Base-by-base conservation (phyloP, 2,329 filamentous ascomycete genomes). In the Aspergillus japonicus region DNA sequence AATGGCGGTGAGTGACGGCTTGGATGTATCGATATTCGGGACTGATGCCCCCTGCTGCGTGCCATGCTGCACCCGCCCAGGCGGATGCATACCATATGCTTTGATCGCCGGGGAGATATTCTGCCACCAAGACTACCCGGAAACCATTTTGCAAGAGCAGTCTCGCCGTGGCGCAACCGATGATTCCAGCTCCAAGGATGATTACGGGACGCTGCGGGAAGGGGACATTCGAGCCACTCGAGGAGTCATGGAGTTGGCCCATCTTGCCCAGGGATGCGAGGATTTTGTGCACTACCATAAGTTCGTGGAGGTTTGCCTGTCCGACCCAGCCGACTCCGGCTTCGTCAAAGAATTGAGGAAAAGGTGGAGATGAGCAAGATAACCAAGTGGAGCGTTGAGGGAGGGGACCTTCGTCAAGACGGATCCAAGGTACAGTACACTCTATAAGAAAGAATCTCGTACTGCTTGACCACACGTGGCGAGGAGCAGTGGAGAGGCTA, bases 51-150 rank as follows among this genome's bases (percentile, higher is more conserved):
- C 71, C 71, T 1, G 74, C 74, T 3, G 74, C 69, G 64, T 77
- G 74, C 74, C 74, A 77, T 56, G 74, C 74, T 8, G 74, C 74
- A 10, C 74, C 74, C 11, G 73, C 74, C 74, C 74, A 77, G 14
- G 74, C 74, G 5, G 74, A 77, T 19, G 74, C 74, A 60, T 76
- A 77, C 44, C 67, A 64, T 16, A 76, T 73, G 55, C 68, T 67
- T 54, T 75, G 66, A 50, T 77, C 74, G 10, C 74, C 74, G 0
- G 74, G 74, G 7, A 77, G 63, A 58, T 70, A 75, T 56, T 77
- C 73, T 0, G 73, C 74, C 5, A 77, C 73, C 31, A 77, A 39
- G 5, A 68, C 65, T 5, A 76, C 74, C 5, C 68, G 62, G 44
- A 77, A 76, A 2, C 75, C 75, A 29, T 67, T 66, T n/a, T 68